Evolutionary conservation across 1,139 yeast genomes (phyloP), one percentile per base, ranked within the genome.

Genomic region (Debaryomycetaceae sp.): DNA sequence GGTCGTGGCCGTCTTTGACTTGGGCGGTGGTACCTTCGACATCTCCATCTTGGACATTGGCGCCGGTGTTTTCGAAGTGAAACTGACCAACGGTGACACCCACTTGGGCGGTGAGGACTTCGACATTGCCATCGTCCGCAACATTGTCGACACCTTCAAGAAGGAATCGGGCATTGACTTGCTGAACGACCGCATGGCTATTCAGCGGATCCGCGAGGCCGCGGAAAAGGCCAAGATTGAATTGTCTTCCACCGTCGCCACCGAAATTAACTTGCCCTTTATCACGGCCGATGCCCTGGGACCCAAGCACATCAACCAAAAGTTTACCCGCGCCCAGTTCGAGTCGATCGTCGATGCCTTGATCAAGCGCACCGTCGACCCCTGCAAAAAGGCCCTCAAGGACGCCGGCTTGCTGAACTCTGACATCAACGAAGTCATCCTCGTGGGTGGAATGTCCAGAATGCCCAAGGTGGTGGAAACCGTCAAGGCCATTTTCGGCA

Each of bases 361-460:
- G 58, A 70, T 90, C 66, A 85, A 85, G 77, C 83, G 75, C 59
- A 86, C 97, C 37, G 63, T 87, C 44, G 95, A 87, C 56, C 99
- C 98, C 51, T 94, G 94, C 62, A 86, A 87, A 76, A 86, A 87
- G 70, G 99, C 98, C 38, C 69, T 90, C 59, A 90, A 87, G 72
- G 98, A 92, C 53, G 97, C 98, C 45, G 77, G 77, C 45, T 68
- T 90, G 56, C 49, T 78, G 41, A 74, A 95, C 34, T 79, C 92
- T 38, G 92, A 82, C 49, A 69, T 90, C 50, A 78, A 93, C 47
- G 98, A 90, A 66, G 97, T 90, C 47, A 80, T 90, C 55, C 73
- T 90, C 45, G 99, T 90, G 47, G 99, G 99, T 75, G 99, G 99
- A 78, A 90, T 87, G 98, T 81, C 97, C 40, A 85, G 99, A 73